phyloP scores from a whole-genome alignment of 176 grass and related monocot species.

The Musa itinerans region DNA sequence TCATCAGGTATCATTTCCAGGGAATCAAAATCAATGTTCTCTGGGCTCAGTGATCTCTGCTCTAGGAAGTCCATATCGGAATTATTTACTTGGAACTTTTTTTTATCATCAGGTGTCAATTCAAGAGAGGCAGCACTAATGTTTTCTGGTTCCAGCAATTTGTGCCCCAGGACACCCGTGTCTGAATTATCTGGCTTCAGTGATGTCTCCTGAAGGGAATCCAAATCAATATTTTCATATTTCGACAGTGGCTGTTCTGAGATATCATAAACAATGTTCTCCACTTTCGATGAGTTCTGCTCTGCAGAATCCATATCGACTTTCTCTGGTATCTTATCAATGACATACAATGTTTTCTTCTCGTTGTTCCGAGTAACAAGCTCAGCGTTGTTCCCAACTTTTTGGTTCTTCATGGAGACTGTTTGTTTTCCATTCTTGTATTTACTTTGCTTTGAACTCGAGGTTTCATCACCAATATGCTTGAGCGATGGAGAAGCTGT shows the following conservation, averaged over 20 bases:
- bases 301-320: too few species aligned
- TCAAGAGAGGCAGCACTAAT: slow-evolving; percentile 5
- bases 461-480: slow-evolving; percentile 8
- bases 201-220: neutral
- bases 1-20: too few species aligned
- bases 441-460: slow-evolving; percentile 1
- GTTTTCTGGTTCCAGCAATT: neutral
- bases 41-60: neutral
- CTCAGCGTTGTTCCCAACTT: slow-evolving; percentile 4
- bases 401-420: neutral
- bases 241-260: neutral
- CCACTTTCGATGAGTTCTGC: neutral
- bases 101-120: slow-evolving; percentile 17
- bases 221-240: neutral
- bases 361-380: neutral
- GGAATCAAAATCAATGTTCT: neutral
- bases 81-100: neutral
- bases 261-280: neutral
- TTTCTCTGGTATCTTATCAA: neutral
- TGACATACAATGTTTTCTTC: slow-evolving; percentile 29
- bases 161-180: too few species aligned
- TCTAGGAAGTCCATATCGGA: neutral
- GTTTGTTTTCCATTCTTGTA: neutral
- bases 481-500: slow-evolving; percentile 14
- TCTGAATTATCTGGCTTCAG: neutral